phyloP scores from a whole-genome alignment of 2,329 filamentous ascomycete species.

The Penicillium sp. region DNA sequence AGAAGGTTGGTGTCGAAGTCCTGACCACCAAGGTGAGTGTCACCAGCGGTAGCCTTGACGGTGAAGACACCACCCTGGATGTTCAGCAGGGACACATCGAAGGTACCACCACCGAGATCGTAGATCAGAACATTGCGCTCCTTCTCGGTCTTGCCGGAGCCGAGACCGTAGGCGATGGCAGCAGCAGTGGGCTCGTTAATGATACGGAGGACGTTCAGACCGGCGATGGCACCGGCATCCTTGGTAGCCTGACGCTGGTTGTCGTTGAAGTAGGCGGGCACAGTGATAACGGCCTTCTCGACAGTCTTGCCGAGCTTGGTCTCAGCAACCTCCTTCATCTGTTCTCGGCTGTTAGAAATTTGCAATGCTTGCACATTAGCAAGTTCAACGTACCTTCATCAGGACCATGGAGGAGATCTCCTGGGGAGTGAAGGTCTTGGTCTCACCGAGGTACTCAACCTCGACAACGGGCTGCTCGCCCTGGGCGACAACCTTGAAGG shows the following conservation, averaged over 20 bases:
- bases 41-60: slow-evolving; percentile 95
- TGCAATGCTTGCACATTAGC: neutral
- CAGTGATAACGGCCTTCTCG: slow-evolving; percentile 97
- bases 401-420: slow-evolving; percentile 99
- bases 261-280: slow-evolving; percentile 99
- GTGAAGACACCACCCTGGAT: slow-evolving; percentile 99
- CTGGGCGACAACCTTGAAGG: slow-evolving; percentile 95
- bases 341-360: slow-evolving; percentile 2
- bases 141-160: slow-evolving; percentile 89
- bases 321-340: slow-evolving; percentile 99
- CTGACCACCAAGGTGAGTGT: slow-evolving; percentile 91
- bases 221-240: slow-evolving; percentile 95
- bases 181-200: slow-evolving; percentile 99
- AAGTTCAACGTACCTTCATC: slow-evolving; percentile 64
- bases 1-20: slow-evolving; percentile 96
- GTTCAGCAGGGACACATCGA: slow-evolving; percentile 98
- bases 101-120: slow-evolving; percentile 99
- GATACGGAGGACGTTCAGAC: slow-evolving; percentile 98
- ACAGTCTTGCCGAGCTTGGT: slow-evolving; percentile 98
- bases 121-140: slow-evolving; percentile 99
- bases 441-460: slow-evolving; percentile 93
- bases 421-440: slow-evolving; percentile 93
- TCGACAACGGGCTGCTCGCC: slow-evolving; percentile 81
- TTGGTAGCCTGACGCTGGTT: slow-evolving; percentile 99
- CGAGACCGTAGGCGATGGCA: slow-evolving; percentile 96